These are phyloP conservation scores for Gastrolobium bilobum DNA, from an alignment of 306 rosid genomes.

Conservation along the genomic window DNA sequence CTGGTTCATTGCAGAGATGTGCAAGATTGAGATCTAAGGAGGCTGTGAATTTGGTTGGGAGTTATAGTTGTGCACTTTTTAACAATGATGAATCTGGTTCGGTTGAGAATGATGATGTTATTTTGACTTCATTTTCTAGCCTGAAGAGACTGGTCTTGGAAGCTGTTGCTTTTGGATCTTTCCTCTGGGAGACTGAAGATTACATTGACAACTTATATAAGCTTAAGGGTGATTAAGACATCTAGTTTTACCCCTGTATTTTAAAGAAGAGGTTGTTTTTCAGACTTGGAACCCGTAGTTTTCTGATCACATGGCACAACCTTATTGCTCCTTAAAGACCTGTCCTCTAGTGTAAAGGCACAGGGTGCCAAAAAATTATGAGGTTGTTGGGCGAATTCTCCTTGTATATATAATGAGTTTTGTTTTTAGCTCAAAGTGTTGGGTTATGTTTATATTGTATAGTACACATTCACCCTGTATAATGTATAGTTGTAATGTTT, in stretches of 20 bases:
- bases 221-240: conserved; percentile 70
- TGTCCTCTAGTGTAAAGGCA: conserved; percentile 22
- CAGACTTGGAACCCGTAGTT: too few relatives aligned
- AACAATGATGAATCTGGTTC: conserved; percentile 60
- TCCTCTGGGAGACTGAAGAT: conserved; percentile 96
- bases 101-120: conserved; percentile 63
- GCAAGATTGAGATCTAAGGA: conserved; percentile 85
- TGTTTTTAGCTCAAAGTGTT: conserved; percentile 35
- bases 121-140: conserved; percentile 90
- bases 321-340: too few relatives aligned
- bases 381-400: conserved; percentile 47
- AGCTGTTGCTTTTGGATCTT: conserved; percentile 96
- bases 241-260: too few relatives aligned
- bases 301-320: too few relatives aligned
- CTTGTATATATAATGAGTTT: conserved; percentile 60
- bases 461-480: conserved; percentile 32
- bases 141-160: conserved; percentile 92
- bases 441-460: conserved; percentile 50
- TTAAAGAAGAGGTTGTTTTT: too few relatives aligned
- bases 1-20: conserved; percentile 80
- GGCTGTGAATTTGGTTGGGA: conserved; percentile 75
- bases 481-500: conserved; percentile 44
- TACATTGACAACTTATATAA: conserved; percentile 74
- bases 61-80: conserved; percentile 77
- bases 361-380: conserved; percentile 2